These are phyloP conservation scores for Conticribra weissflogii DNA, from an alignment of 108 stramenopile species.

Conservation along the genomic window DNA sequence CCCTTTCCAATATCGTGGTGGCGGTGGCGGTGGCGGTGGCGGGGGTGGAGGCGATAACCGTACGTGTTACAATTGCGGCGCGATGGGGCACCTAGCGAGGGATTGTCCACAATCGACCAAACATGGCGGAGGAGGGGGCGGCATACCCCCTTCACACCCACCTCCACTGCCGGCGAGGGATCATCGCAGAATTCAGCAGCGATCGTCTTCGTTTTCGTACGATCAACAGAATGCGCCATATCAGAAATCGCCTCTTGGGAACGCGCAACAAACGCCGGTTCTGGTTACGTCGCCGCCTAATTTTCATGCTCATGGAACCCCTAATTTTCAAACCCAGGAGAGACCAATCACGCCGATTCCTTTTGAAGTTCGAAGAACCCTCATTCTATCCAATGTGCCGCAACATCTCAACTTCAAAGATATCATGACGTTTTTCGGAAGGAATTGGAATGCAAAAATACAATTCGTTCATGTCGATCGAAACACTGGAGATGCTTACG, in stretches of 20 bases:
- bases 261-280: background rate
- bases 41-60: background rate
- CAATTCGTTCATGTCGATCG: slow-evolving; percentile 22
- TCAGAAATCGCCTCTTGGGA: background rate
- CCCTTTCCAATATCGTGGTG: background rate
- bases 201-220: background rate
- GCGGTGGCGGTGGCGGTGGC: background rate
- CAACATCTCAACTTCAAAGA: slow-evolving; percentile 13
- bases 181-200: background rate
- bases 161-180: background rate
- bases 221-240: background rate
- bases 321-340: background rate
- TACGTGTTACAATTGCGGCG: background rate
- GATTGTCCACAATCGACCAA: background rate
- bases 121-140: background rate
- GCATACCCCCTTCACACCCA: background rate
- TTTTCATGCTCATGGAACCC: background rate
- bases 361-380: slow-evolving; percentile 18
- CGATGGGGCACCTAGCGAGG: background rate
- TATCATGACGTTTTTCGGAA: slow-evolving; percentile 8
- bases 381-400: slow-evolving; percentile 25
- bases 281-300: background rate
- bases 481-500: slow-evolving; percentile 20
- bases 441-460: slow-evolving; percentile 5
- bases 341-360: background rate